Evolutionary conservation across 208 protist genomes (phyloP).

Genomic region (Crithidia bombi): DNA sequence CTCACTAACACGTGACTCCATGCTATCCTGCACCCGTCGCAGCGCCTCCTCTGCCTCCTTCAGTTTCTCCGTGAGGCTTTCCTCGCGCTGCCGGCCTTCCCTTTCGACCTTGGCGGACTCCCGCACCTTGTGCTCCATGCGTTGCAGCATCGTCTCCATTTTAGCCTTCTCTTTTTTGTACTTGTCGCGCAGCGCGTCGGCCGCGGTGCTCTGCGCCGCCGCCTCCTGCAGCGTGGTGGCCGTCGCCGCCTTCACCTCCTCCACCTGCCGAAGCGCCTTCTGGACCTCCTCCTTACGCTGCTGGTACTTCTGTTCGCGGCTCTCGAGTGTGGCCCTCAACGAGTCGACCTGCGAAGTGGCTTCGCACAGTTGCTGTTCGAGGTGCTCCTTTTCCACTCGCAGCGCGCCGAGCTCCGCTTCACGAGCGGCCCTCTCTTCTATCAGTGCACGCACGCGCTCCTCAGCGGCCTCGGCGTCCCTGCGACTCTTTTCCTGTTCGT

Average conservation of each 20-base stretch:
- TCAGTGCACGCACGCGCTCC: constrained; percentile 32
- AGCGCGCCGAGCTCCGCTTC: constrained; percentile 30
- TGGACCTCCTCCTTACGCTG: constrained; percentile 47
- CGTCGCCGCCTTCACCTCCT: constrained; percentile 39
- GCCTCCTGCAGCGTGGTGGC: constrained; percentile 33
- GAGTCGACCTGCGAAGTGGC: constrained; percentile 19
- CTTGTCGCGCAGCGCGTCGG: constrained; percentile 45
- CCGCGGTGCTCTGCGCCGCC: constrained; percentile 41
- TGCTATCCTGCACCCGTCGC: constrained; percentile 33
- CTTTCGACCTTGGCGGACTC: constrained; percentile 46
- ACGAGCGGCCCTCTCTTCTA: constrained; percentile 21
- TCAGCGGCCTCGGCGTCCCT: constrained; percentile 33
- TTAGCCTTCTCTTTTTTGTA: constrained; percentile 68
- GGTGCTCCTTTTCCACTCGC: constrained; percentile 20
- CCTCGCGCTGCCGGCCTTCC: constrained; percentile 43
- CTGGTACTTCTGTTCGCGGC: constrained; percentile 50
- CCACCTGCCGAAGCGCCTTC: constrained; percentile 37
- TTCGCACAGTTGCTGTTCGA: constrained; percentile 28
- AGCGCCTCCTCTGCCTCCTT: constrained; percentile 32
- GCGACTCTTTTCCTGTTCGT: constrained; percentile 44
- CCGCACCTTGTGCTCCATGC: constrained; percentile 48
- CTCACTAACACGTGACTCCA: constrained; percentile 28
- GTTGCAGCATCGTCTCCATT: constrained; percentile 57
- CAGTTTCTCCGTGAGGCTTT: constrained; percentile 30
- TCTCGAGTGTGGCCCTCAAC: constrained; percentile 31